A percentile compares a stretch with the other conserved stretches of the same genome.
phyloP scores from a whole-genome alignment of 2,329 filamentous ascomycete species.

The Lomentospora prolificans region DNA sequence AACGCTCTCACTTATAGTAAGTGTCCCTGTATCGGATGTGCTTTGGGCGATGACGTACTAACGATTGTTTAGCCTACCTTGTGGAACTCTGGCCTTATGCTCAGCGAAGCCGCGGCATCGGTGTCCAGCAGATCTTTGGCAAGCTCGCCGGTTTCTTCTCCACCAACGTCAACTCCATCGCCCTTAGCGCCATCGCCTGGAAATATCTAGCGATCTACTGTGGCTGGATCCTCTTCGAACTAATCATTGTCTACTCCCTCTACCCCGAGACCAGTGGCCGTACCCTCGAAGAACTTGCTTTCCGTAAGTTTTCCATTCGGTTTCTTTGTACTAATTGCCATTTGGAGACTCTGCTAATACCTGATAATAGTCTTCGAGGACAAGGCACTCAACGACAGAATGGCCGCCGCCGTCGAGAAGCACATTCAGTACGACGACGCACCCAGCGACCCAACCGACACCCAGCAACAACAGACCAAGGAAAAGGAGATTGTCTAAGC shows the following conservation, averaged over 20 bases:
- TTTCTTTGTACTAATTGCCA: neutral
- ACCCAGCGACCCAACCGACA: too few relatives aligned
- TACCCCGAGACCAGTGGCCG: slow-evolving; percentile 70
- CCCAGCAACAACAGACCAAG: neutral
- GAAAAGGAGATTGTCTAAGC: neutral
- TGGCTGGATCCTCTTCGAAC: slow-evolving; percentile 31
- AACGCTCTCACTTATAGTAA: slow-evolving; percentile 55
- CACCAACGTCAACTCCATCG: slow-evolving; percentile 34
- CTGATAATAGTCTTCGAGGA: slow-evolving; percentile 27
- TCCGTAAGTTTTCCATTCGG: slow-evolving; percentile 19
- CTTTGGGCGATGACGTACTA: too few relatives aligned
- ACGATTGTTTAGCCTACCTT: slow-evolving; percentile 43
- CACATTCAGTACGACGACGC: slow-evolving; percentile 17
- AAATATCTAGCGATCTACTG: slow-evolving; percentile 33
- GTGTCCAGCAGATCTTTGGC: slow-evolving; percentile 45
- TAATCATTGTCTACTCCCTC: slow-evolving; percentile 59
- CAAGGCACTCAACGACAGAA: slow-evolving; percentile 25
- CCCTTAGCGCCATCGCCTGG: slow-evolving; percentile 28
- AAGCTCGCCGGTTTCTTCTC: slow-evolving; percentile 30
- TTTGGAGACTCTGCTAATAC: slow-evolving; percentile 10
- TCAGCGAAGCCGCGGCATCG: slow-evolving; percentile 47
- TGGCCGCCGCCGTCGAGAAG: slow-evolving; percentile 30
- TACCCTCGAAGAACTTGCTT: slow-evolving; percentile 15
- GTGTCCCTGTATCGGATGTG: too few relatives aligned
- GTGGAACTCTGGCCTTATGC: slow-evolving; percentile 51